phyloP scores from a whole-genome alignment of 257 asterid species.

The Penstemon barbatus region DNA sequence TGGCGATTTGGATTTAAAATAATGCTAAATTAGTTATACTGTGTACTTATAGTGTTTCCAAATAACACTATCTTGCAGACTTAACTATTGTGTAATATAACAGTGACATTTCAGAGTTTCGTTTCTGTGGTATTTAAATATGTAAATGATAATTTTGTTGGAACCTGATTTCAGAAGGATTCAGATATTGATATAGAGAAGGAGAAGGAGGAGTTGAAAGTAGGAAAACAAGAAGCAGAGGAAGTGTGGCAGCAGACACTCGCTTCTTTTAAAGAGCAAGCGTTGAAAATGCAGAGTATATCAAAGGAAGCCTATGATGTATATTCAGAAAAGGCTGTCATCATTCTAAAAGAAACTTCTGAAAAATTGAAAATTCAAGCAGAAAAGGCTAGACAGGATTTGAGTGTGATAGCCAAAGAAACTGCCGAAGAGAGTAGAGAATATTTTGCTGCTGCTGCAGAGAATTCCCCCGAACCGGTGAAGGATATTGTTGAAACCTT shows the following conservation, averaged over 20 bases:
- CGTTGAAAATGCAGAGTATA: constrained; percentile 63
- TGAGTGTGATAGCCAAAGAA: constrained; percentile 64
- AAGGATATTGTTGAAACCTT: constrained; percentile 85
- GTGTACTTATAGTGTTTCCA: not conserved
- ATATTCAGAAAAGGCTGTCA: constrained; percentile 67
- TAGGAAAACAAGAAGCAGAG: constrained; percentile 49
- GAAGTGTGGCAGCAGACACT: constrained; percentile 83
- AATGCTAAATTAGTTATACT: not conserved
- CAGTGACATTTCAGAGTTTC: not conserved
- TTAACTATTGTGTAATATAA: not conserved
- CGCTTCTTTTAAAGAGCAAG: constrained; percentile 71
- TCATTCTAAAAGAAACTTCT: constrained; percentile 67
- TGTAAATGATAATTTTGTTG: not conserved
- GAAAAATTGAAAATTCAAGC: constrained; percentile 77
- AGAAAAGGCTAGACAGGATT: constrained; percentile 73
- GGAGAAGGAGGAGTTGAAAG: constrained; percentile 49
- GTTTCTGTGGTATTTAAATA: not conserved
- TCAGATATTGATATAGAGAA: constrained; percentile 57
- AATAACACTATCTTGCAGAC: not conserved
- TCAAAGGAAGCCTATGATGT: constrained; percentile 76
- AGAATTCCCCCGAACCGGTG: constrained; percentile 73
- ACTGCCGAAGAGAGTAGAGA: constrained; percentile 72
- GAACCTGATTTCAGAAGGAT: constrained; percentile 49
- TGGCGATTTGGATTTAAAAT: not conserved
- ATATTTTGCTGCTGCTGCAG: constrained; percentile 63